phyloP scores from a whole-genome alignment of 2,329 filamentous ascomycete species.

The Acrocalymma vagum region DNA sequence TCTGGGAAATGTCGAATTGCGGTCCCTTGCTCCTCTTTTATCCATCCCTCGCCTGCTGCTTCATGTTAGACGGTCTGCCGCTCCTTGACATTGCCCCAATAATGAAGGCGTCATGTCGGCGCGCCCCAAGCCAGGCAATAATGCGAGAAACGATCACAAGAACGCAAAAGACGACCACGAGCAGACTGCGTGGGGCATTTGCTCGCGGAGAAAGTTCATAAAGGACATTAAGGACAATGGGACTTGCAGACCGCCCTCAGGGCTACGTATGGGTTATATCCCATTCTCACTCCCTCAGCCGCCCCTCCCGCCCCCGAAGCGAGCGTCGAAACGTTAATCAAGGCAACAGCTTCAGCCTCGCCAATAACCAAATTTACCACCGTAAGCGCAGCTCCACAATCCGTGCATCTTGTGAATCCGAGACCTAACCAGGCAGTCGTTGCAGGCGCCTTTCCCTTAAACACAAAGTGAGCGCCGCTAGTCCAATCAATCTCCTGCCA shows the following conservation, averaged over 20 bases:
- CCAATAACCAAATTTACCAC: conserved; percentile 16
- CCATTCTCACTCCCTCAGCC: conserved; percentile 9
- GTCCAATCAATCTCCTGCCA: no score
- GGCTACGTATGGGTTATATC: conserved; percentile 16
- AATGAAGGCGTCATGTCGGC: not conserved
- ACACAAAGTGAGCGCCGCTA: no score
- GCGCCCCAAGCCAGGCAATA: not conserved
- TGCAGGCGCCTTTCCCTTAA: no score
- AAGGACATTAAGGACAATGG: not conserved
- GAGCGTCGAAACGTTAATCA: conserved; percentile 12
- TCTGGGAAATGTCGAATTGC: no score
- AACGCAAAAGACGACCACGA: not conserved
- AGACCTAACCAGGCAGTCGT: no score
- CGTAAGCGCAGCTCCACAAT: conserved; percentile 36
- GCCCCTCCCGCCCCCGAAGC: no score
- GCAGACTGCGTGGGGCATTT: not conserved
- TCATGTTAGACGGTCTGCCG: no score
- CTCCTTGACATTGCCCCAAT: no score
- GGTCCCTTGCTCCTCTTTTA: no score
- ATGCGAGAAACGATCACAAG: not conserved
- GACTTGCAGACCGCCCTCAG: not conserved
- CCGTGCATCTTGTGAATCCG: no score
- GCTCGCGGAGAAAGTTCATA: not conserved
- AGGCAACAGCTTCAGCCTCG: conserved; percentile 30
- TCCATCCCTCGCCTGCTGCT: no score